These are phyloP conservation scores for Aspergillus chevalieri DNA, from an alignment of 2,329 filamentous ascomycete genomes.

Conservation along the genomic window DNA sequence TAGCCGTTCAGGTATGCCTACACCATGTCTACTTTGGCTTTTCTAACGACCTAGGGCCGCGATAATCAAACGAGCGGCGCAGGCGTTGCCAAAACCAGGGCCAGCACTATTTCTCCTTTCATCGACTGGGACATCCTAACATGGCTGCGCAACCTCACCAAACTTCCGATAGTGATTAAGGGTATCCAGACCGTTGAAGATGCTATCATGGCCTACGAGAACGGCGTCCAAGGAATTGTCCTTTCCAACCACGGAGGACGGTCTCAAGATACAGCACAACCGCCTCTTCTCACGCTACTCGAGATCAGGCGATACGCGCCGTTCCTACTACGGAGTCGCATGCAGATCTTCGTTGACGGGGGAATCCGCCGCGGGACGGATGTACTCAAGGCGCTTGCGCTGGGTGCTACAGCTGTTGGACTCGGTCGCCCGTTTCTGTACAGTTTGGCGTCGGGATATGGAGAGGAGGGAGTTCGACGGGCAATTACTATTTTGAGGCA, in stretches of 20 bases:
- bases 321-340: conserved; percentile 48
- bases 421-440: conserved; percentile 58
- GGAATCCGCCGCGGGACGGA: conserved; percentile 61
- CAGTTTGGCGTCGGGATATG: conserved; percentile 52
- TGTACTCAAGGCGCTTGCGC: conserved; percentile 60
- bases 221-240: conserved; percentile 43
- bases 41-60: conserved; percentile 1
- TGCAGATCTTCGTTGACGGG: conserved; percentile 61
- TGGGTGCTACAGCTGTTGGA: conserved; percentile 60
- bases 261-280: conserved; percentile 39
- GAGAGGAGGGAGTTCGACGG: conserved; percentile 50
- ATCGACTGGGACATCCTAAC: conserved; percentile 25
- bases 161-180: conserved; percentile 33
- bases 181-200: conserved; percentile 46
- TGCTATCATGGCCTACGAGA: conserved; percentile 39
- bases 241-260: conserved; percentile 41
- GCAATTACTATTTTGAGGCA: conserved; percentile 26
- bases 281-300: conserved; percentile 54
- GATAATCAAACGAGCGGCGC: conserved; percentile 11
- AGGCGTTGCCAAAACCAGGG: conserved; percentile 24
- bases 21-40: neutral
- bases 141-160: conserved; percentile 38
- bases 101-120: conserved; percentile 22
- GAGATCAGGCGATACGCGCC: conserved; percentile 59
- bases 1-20: conserved; percentile 15